These are phyloP conservation scores for Thraustotheca clavata DNA, from an alignment of 352 stramenopile genomes.

Conservation along the genomic window DNA sequence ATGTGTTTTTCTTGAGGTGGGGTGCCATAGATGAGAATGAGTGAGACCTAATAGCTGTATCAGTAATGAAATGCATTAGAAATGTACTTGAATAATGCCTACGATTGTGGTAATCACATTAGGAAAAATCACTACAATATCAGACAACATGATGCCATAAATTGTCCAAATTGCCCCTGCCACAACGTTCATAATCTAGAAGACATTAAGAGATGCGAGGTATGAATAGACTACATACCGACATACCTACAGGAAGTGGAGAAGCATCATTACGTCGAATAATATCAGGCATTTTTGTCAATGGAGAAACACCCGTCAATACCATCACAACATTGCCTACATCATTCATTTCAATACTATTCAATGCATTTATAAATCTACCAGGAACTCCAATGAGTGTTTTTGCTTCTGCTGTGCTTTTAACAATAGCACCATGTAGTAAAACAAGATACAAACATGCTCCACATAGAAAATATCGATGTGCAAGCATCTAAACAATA, in stretches of 20 bases:
- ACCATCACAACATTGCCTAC: slow-evolving; percentile 41
- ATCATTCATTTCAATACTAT: background rate
- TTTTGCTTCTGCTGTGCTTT: slow-evolving; percentile 38
- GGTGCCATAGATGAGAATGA: too few relatives aligned
- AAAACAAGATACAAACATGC: slow-evolving; percentile 43
- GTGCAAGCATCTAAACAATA: background rate
- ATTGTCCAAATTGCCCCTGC: slow-evolving; percentile 51
- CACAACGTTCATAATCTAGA: slow-evolving; percentile 55
- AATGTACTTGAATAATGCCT: slow-evolving; percentile 52
- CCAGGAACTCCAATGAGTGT: slow-evolving; percentile 62
- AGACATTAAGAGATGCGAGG: background rate
- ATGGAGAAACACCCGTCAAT: slow-evolving; percentile 52
- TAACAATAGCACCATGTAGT: slow-evolving; percentile 41
- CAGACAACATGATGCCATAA: slow-evolving; percentile 57
- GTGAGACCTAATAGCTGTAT: too few relatives aligned
- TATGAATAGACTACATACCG: slow-evolving; percentile 14
- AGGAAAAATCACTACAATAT: slow-evolving; percentile 54
- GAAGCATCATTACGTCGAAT: slow-evolving; percentile 54
- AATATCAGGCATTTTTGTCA: slow-evolving; percentile 64
- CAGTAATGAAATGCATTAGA: too few relatives aligned
- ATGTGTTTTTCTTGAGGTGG: too few relatives aligned
- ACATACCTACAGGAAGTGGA: slow-evolving; percentile 65
- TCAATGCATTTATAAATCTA: slow-evolving; percentile 23
- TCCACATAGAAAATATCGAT: background rate
- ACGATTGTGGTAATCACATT: slow-evolving; percentile 64